These are phyloP conservation scores for Casuarina glauca DNA, from an alignment of 306 rosid species.

Conservation along the genomic window DNA sequence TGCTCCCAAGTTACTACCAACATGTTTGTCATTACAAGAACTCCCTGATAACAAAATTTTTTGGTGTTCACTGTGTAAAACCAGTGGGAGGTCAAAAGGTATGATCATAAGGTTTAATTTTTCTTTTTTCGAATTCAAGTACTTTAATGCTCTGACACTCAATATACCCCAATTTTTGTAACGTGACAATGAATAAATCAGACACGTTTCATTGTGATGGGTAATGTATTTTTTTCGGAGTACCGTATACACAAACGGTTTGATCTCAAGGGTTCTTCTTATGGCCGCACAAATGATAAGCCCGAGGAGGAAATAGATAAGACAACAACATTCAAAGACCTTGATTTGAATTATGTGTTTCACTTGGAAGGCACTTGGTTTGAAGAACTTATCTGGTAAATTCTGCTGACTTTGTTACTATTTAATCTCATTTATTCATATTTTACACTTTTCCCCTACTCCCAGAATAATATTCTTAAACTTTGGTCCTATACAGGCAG, in stretches of 20 bases:
- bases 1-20: conserved; percentile 51
- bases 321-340: conserved; percentile 58
- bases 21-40: conserved; percentile 54
- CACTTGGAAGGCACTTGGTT: conserved; percentile 50
- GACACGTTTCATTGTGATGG: conserved; percentile 58
- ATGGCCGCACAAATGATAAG: conserved; percentile 51
- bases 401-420: conserved; percentile 4
- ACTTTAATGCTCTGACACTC: conserved; percentile 5
- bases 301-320: conserved; percentile 50
- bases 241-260: conserved; percentile 54
- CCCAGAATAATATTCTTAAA: conserved; percentile 1
- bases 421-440: neutral
- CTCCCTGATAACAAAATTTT: conserved; percentile 51
- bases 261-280: conserved; percentile 60
- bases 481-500: conserved; percentile 42
- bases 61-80: conserved; percentile 58
- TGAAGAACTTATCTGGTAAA: conserved; percentile 52
- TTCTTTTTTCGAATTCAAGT: conserved; percentile 3
- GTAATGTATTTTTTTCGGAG: conserved; percentile 55
- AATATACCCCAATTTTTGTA: neutral
- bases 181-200: conserved; percentile 27
- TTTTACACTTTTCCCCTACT: conserved; percentile 6
- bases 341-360: conserved; percentile 54
- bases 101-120: neutral
- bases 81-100: conserved; percentile 60